phyloP scores from a whole-genome alignment of 1,284 basidiomycete species.

The Veloboletus limbatus region DNA sequence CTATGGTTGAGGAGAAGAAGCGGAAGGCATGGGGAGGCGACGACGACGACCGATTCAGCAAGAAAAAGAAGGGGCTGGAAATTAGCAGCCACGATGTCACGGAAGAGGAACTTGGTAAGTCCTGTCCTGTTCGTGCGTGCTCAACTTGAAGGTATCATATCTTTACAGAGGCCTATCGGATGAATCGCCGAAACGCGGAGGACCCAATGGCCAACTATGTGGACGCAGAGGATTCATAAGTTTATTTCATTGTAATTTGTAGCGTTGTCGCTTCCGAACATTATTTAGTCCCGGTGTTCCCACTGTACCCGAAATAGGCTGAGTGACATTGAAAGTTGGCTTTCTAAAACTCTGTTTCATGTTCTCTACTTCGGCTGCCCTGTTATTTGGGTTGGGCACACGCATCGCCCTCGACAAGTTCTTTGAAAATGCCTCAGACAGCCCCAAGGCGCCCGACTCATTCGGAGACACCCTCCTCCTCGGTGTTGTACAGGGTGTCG shows the following conservation, averaged over 20 bases:
- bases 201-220: constrained; percentile 90
- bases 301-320: constrained; percentile 25
- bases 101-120: constrained; percentile 87
- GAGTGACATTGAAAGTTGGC: constrained; percentile 21
- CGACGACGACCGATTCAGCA: constrained; percentile 55
- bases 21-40: constrained; percentile 60
- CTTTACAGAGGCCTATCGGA: constrained; percentile 76
- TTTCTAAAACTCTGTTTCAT: constrained; percentile 34
- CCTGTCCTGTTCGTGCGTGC: constrained; percentile 30
- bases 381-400: constrained; percentile 58
- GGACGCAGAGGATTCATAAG: constrained; percentile 46
- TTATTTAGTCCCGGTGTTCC: constrained; percentile 38
- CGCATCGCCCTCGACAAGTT: constrained; percentile 64
- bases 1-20: constrained; percentile 79
- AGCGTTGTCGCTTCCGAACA: not conserved
- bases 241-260: constrained; percentile 7
- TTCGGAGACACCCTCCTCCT: constrained; percentile 60
- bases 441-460: constrained; percentile 36
- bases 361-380: constrained; percentile 43
- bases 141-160: constrained; percentile 6
- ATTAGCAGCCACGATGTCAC: constrained; percentile 71
- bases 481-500: constrained; percentile 73
- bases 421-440: constrained; percentile 39
- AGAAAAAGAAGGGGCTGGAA: constrained; percentile 54
- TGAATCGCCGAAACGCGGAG: constrained; percentile 65